Evolutionary conservation across 306 rosid species (phyloP), one percentile per base, ranked within the genome.

Genomic region (Elaeagnus macrophylla): DNA sequence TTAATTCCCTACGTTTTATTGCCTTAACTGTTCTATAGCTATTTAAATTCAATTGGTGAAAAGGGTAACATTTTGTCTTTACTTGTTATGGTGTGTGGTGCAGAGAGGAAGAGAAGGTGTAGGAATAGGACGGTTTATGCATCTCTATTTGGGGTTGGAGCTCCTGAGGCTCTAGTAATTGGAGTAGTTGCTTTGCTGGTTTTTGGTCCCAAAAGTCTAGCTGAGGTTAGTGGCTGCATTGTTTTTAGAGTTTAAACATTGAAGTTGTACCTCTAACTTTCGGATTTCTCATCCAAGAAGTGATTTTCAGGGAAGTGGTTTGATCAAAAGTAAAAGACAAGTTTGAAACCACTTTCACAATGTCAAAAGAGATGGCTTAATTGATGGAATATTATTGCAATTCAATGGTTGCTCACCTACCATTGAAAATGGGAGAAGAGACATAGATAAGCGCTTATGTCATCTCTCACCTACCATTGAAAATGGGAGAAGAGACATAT

Each of bases 121-220:
- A 87, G 74, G 70, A 93, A 91, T 52, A 75, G 67, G 60, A 83
- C 67, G 64, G 81, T 85, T 67, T 79, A 79, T 74, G 99, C 99
- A 12, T 93, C 99, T 69, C 81, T 93, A 10, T 93, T 93, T 74
- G 99, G 99, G 12, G 95, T 93, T 73, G 99, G 99, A 75, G 99
- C 99, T 7, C 99, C 99, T 48, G 99, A 93, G 76, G 99, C 94
- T 53, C 58, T 93, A 62, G 99, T 93, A 36, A 93, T 93, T 75
- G 99, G 99, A 55, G 99, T 93, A 6, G 99, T 93, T 38, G 99
- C 99, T 82, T 66, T 93, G 80, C 64, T 88, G 75, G 96, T 93
- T 67, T 93, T 93, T 79, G 96, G 96, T 62, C 99, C 99, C 48
- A 93, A 93, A 58, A 95, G 99, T 59, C 99, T 93, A 48, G 99